phyloP scores from a whole-genome alignment of 2,329 filamentous ascomycete species.

The Neurospora sp. region DNA sequence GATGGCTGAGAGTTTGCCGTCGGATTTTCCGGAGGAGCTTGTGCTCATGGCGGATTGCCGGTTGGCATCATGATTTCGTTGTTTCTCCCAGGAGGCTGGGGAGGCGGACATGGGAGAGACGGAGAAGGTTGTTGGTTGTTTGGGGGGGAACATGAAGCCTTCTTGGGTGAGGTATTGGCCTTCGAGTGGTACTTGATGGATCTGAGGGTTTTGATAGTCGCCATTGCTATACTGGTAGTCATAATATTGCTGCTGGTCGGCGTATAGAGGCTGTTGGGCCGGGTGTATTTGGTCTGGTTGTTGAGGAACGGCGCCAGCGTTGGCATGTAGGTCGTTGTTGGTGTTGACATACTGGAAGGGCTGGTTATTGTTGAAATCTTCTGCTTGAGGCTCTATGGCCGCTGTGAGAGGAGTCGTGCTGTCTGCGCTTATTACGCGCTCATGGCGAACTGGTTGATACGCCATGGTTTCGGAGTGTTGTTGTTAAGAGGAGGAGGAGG shows the following conservation, averaged over 20 bases:
- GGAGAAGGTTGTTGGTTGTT: neutral
- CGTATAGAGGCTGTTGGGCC: neutral
- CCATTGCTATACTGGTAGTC: neutral
- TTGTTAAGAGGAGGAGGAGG: neutral
- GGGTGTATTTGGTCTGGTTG: neutral
- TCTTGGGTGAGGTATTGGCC: neutral
- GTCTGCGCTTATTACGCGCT: neutral
- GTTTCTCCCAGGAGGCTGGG: neutral
- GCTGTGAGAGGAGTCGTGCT: neutral
- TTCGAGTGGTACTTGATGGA: neutral
- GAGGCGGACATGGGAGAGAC: neutral
- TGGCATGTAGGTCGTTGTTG: neutral
- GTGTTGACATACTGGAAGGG: neutral
- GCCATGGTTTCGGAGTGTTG: neutral
- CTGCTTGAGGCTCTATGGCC: neutral
- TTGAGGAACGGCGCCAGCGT: neutral
- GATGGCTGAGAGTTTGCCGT: neutral
- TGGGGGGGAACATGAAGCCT: neutral
- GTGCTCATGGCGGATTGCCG: neutral
- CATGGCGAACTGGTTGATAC: neutral
- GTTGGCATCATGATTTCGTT: neutral
- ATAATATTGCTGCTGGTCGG: neutral
- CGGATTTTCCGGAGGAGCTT: neutral
- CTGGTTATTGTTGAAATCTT: neutral
- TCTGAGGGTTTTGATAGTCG: neutral